Evolutionary conservation across 2,329 filamentous ascomycete species (phyloP).

Genomic region (Bertia moriformis): DNA sequence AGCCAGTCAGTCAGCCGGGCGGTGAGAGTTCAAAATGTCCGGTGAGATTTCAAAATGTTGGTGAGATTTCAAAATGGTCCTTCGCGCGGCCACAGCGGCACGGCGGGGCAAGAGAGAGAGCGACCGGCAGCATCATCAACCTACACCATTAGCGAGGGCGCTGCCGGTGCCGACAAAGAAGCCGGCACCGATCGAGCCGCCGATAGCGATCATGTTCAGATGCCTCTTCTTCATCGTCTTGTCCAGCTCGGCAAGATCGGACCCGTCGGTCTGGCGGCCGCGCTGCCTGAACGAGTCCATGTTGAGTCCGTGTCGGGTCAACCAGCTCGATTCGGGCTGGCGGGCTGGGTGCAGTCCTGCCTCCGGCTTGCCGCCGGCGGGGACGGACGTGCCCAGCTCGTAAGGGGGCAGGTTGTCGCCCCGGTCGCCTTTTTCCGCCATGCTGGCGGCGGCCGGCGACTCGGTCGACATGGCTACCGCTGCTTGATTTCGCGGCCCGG

Average conservation of each 20-base stretch:
- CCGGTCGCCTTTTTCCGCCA: too few species aligned
- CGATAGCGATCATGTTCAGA: conserved; percentile 95
- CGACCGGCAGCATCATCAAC: conserved; percentile 8
- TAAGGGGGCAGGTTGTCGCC: not conserved
- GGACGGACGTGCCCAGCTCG: too few species aligned
- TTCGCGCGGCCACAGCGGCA: too few species aligned
- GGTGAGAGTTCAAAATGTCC: too few species aligned
- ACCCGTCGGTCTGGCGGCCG: conserved; percentile 14
- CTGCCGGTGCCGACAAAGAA: conserved; percentile 73
- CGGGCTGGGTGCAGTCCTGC: not conserved
- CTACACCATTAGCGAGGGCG: conserved; percentile 50
- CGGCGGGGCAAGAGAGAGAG: not conserved
- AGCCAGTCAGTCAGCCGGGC: not conserved
- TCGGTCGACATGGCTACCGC: too few species aligned
- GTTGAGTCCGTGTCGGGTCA: conserved; percentile 24
- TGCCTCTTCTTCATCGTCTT: conserved; percentile 65
- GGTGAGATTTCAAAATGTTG: too few species aligned
- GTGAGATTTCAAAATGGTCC: too few species aligned
- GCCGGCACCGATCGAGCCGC: conserved; percentile 52
- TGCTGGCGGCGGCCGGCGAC: not conserved
- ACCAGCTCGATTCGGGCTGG: conserved; percentile 8
- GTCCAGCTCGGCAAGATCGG: conserved; percentile 29
- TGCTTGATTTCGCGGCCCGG: too few species aligned
- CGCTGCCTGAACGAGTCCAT: conserved; percentile 25
- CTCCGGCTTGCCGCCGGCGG: too few species aligned